Evolutionary conservation across 2,329 filamentous ascomycete species (phyloP), one percentile per base, ranked within the genome.

Genomic region (Emericellopsis atlantica): DNA sequence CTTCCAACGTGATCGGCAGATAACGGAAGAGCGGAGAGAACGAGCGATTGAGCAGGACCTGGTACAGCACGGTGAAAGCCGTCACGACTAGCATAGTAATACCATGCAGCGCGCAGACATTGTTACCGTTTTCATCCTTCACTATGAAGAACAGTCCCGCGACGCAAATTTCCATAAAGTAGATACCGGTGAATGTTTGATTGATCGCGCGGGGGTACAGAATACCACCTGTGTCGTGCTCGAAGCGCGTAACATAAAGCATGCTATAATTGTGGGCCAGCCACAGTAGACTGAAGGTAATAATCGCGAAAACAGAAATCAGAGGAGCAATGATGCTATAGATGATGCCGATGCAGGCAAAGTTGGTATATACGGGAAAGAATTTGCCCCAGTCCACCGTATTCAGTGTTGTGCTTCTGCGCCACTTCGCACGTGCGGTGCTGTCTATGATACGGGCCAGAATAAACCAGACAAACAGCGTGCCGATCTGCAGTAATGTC

Each of bases 291-390:
- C 76, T 74, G 57, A 96, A 96, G 0, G 90, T 95, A 56, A 96
- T 78, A 51, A 95, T 79, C 50, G 92, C 90, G 65, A 98, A 96
- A 18, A 96, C 65, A 38, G 92, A 76, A 55, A 98, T 95, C 11
- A 98, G 67, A 0, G 92, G 92, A 1, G 92, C 80, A 34, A 96
- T 81, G 43, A 96, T 74, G 32, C 79, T 85, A 61, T 96, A 98
- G 32, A 96, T 81, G 34, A 95, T 60, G 2, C 78, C 88, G 49
- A 98, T 96, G 48, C 86, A 93, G 35, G 89, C 92, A 51, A 98
- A 85, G 54, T 95, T 95, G 42, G 92, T 95, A 60, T 96, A 98
- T 0, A 95, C 81, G 0, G 92, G 92, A 59, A 96, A 98, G 65
- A 93, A 90, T 0, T 80, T 81, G 8, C 92, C 92, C 92, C 93